Conservation (phyloP, 106 monocot species). For the Hemerocallis citrina region DNA sequence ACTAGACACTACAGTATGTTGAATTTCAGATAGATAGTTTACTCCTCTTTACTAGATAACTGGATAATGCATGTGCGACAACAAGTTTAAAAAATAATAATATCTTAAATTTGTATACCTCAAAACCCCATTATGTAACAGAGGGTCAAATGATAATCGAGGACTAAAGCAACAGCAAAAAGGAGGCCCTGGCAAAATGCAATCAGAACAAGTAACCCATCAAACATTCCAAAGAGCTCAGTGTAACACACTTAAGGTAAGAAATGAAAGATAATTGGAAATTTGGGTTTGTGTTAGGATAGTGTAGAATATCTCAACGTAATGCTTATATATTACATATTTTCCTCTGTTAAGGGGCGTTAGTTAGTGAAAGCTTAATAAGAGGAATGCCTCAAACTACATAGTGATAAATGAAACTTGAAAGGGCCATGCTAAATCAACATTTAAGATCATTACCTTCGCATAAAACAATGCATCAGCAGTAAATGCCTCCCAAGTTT, state of each 20-base stretch:
- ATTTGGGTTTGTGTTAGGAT: background rate
- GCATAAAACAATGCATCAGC: constrained; percentile 60
- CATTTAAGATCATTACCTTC: constrained; percentile 42
- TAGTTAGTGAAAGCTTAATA: background rate
- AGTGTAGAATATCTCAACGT: background rate
- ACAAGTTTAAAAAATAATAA: background rate
- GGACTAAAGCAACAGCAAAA: constrained; percentile 49
- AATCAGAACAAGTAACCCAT: background rate
- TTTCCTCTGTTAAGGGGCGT: background rate
- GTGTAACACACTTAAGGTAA: no score
- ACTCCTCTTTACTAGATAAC: no score
- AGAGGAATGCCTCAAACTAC: background rate
- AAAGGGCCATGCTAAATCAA: background rate
- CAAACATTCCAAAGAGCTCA: background rate
- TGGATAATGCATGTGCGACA: no score
- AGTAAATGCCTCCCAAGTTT: constrained; percentile 74
- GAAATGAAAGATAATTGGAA: background rate
- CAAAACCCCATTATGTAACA: constrained; percentile 47
- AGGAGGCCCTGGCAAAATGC: constrained; percentile 48
- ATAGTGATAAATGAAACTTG: background rate
- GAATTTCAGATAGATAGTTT: no score
- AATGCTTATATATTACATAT: background rate
- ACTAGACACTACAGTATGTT: no score
- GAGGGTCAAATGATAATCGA: constrained; percentile 49
- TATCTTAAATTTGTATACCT: constrained; percentile 31